Evolutionary conservation across 2,329 filamentous ascomycete species (phyloP).

Genomic region (Penicillium sp.): DNA sequence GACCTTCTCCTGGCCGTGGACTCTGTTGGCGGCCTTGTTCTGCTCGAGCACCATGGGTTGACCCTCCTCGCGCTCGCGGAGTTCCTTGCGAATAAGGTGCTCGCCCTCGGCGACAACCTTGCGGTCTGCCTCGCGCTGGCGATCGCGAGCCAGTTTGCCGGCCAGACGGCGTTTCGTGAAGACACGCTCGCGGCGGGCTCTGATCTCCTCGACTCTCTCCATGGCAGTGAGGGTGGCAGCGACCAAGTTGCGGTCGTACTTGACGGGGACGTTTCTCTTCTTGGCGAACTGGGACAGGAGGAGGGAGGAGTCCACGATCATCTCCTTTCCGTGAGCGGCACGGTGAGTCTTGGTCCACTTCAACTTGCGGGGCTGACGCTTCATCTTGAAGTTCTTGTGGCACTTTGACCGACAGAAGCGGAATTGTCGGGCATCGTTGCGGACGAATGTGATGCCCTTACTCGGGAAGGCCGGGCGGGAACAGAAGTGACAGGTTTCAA

Average conservation of each 20-base stretch:
- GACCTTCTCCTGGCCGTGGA: slow-evolving; percentile 42
- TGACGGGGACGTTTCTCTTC: slow-evolving; percentile 87
- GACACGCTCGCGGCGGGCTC: slow-evolving; percentile 74
- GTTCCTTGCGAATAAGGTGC: slow-evolving; percentile 77
- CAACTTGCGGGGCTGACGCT: slow-evolving; percentile 93
- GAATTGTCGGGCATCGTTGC: slow-evolving; percentile 63
- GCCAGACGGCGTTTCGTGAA: slow-evolving; percentile 95
- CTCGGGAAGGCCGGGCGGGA: slow-evolving; percentile 63
- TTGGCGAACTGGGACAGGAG: slow-evolving; percentile 69
- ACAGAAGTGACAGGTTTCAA: slow-evolving; percentile 68
- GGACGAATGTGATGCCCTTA: slow-evolving; percentile 64
- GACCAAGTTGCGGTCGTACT: slow-evolving; percentile 92
- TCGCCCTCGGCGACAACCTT: slow-evolving; percentile 89
- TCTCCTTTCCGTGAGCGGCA: slow-evolving; percentile 74
- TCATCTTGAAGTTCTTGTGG: slow-evolving; percentile 89
- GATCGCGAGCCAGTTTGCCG: slow-evolving; percentile 69
- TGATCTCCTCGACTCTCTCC: slow-evolving; percentile 83
- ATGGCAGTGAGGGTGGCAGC: slow-evolving; percentile 86
- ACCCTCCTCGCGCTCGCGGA: slow-evolving; percentile 55
- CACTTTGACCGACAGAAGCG: slow-evolving; percentile 66
- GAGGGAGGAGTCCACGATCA: slow-evolving; percentile 92
- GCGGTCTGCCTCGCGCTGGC: slow-evolving; percentile 72
- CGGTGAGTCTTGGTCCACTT: slow-evolving; percentile 97
- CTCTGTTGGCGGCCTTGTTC: slow-evolving; percentile 35
- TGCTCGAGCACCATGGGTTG: slow-evolving; percentile 33